Conservation (phyloP, 75 land plant genomes). For the Azolla pinnata region DNA sequence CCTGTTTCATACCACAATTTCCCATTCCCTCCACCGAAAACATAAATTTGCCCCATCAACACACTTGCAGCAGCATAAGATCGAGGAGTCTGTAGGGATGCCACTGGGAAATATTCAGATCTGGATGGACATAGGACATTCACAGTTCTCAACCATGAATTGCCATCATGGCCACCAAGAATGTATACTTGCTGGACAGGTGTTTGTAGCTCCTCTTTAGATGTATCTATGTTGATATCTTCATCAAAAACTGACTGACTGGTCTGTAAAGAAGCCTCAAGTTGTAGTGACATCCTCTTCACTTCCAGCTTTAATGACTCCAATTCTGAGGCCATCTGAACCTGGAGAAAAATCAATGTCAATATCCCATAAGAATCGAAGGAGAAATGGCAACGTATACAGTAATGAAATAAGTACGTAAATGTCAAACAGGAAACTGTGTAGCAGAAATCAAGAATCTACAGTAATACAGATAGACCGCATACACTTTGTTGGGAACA, state of each 20-base stretch:
- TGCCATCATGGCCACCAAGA: not conserved
- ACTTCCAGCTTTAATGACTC: slow-evolving; percentile 11
- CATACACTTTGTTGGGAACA: too few species aligned
- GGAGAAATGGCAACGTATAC: too few species aligned
- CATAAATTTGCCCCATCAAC: slow-evolving; percentile 43
- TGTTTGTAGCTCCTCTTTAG: not conserved
- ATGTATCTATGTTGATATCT: not conserved
- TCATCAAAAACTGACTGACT: not conserved
- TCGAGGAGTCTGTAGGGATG: slow-evolving; percentile 11
- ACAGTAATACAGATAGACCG: too few species aligned
- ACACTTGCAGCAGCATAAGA: slow-evolving; percentile 51
- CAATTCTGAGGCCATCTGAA: slow-evolving; percentile 21
- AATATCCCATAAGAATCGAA: slow-evolving; percentile 1
- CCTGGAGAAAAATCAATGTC: slow-evolving; percentile 5
- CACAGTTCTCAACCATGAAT: not conserved
- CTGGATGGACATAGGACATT: not conserved
- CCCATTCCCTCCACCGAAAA: slow-evolving; percentile 77
- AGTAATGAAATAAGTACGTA: too few species aligned
- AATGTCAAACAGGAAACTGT: too few species aligned
- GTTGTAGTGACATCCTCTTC: slow-evolving; percentile 7
- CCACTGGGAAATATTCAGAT: not conserved
- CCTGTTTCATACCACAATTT: slow-evolving; percentile 63
- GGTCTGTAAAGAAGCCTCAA: not conserved
- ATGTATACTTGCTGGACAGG: not conserved
- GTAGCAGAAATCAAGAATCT: not conserved